phyloP scores from a whole-genome alignment of 1,139 yeast species.

The Nakaseomyces kungkrabaensis region DNA sequence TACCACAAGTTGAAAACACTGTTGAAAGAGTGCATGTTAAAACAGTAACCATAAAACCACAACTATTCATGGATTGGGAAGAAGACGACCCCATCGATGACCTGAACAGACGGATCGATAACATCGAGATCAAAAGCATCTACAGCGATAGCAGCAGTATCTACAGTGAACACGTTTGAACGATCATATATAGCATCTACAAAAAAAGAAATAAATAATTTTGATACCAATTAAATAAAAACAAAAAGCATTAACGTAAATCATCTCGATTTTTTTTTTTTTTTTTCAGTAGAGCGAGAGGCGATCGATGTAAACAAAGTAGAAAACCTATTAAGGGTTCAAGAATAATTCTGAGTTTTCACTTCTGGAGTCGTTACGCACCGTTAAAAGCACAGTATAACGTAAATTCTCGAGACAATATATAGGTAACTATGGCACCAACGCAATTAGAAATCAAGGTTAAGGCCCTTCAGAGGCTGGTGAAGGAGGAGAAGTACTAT shows the following conservation, averaged over 20 bases:
- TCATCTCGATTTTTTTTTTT: too few species aligned
- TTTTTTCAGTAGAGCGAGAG: too few species aligned
- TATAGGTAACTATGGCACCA: conserved; percentile 51
- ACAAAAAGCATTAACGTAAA: too few species aligned
- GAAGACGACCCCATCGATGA: conserved; percentile 5
- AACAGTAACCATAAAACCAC: background rate
- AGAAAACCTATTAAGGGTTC: too few species aligned
- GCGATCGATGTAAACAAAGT: too few species aligned
- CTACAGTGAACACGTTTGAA: conserved; percentile 7
- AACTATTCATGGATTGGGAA: background rate
- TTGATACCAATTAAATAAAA: background rate
- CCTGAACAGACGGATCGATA: conserved; percentile 12
- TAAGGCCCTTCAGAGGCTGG: conserved; percentile 60
- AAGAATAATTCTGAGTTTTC: too few species aligned
- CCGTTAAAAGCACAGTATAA: background rate
- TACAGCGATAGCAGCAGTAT: conserved; percentile 6
- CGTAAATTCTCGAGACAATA: background rate
- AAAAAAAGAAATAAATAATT: background rate
- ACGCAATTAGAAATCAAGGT: conserved; percentile 66
- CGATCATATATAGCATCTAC: too few species aligned
- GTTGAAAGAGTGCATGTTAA: background rate
- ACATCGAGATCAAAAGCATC: conserved; percentile 7
- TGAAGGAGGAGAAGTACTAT: conserved; percentile 64
- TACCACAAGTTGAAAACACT: conserved; percentile 1
- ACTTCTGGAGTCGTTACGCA: too few species aligned